phyloP scores from a whole-genome alignment of 2,329 filamentous ascomycete genomes.

The Penicillium hordei region DNA sequence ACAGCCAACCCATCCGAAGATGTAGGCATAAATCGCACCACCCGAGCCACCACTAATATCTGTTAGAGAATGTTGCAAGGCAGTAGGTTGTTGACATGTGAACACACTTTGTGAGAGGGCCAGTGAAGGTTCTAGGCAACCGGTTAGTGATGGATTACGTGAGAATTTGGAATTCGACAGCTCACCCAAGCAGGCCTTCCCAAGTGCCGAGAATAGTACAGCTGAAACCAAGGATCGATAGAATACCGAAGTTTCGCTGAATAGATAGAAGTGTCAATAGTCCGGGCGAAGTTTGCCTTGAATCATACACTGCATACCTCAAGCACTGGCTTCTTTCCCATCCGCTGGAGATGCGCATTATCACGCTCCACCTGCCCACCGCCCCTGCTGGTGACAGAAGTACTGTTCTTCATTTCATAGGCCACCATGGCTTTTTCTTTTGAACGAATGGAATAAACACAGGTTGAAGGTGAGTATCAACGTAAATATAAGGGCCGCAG shows the following conservation, averaged over 20 bases:
- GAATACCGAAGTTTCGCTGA: constrained; percentile 41
- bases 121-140: constrained; percentile 3
- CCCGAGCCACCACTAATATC: constrained; percentile 28
- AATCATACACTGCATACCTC: not conserved
- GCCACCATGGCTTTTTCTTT: not conserved
- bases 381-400: not conserved
- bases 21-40: constrained; percentile 29
- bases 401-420: constrained; percentile 1
- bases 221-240: constrained; percentile 43
- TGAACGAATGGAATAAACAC: not conserved
- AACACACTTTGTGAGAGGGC: constrained; percentile 15
- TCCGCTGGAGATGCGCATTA: constrained; percentile 4
- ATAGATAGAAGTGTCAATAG: not conserved
- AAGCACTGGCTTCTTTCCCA: constrained; percentile 11
- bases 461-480: not conserved
- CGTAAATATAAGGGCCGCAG: not conserved
- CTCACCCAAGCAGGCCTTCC: constrained; percentile 40
- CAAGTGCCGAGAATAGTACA: constrained; percentile 42
- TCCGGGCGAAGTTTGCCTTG: too few relatives aligned
- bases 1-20: constrained; percentile 30
- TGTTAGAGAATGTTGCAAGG: not conserved
- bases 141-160: not conserved
- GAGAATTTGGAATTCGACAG: not conserved
- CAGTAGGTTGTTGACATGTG: not conserved
- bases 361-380: not conserved